Base-by-base conservation (phyloP, 441 rosid genomes). In the Isatis lusitanica region DNA sequence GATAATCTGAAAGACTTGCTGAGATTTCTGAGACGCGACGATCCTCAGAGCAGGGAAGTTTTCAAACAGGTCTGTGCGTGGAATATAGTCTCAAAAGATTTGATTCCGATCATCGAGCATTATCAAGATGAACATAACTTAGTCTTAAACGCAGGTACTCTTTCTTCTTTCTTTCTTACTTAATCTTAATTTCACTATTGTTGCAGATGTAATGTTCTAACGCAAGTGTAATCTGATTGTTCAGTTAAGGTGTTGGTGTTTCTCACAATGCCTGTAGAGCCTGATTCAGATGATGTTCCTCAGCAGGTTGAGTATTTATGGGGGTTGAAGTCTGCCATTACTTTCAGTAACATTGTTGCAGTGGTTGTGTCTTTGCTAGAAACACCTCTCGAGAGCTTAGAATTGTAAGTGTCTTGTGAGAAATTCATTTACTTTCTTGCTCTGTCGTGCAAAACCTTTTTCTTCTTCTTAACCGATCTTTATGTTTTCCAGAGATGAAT, bases 51-150 rank as follows among this genome's bases (percentile, higher is more conserved):
- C 62, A 86, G 99, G 55, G 87, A 84, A 69, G 98, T 88, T 7
- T 96, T 96, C 78, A 93, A 88, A 84, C 97, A 91, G 81, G 92
- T 93, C 5, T 96, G 98, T 75, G 89, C 89, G 70, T 96, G 98
- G 98, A 89, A 88, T 71, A 88, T 77, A 11, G 90, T 88, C 47
- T 83, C 97, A 2, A 93, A 96, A 81, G 87, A 93, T 75, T 82
- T 96, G 91, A 90, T 93, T 63, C 99, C 98, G 0, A 89, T 96
- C 67, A 87, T 91, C 10, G 96, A 88, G 63, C 79, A 85, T 71
- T 85, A 82, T 57, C 98, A 86, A 78, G 88, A 76, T 46, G 89
- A 93, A 48, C 88, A 86, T 11, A 75, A 59, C 80, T 78, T 91
- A 76, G 97, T 90, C 63, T 62, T 96, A 71, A 93, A 90, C 79